Conservation (phyloP, 2,329 filamentous ascomycete species). For the Dichotomopilus funicola region DNA sequence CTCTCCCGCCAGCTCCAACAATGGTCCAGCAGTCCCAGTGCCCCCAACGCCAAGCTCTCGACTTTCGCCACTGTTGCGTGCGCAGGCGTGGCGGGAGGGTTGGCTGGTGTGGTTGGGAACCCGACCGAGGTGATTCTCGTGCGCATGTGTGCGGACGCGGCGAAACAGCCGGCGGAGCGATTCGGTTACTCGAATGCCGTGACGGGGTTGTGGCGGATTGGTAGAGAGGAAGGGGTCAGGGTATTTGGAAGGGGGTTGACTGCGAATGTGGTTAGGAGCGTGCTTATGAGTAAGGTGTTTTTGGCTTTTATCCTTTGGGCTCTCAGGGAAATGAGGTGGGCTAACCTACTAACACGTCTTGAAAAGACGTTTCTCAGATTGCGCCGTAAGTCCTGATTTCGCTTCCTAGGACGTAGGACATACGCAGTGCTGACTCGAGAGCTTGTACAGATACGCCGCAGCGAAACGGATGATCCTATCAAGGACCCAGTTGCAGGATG, state of each 20-base stretch:
- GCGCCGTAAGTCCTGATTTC: neutral
- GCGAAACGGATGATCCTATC: slow-evolving; percentile 16
- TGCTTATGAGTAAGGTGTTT: slow-evolving; percentile 19
- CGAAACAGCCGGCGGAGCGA: neutral
- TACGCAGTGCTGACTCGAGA: too few relatives aligned
- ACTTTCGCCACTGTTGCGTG: slow-evolving; percentile 15
- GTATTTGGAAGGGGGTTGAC: slow-evolving; percentile 19
- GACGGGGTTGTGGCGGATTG: slow-evolving; percentile 16
- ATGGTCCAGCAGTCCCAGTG: slow-evolving; percentile 1
- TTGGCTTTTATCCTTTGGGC: too few relatives aligned
- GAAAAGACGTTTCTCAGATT: slow-evolving; percentile 6
- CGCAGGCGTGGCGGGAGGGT: slow-evolving; percentile 16
- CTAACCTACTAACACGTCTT: neutral
- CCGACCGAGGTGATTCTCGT: slow-evolving; percentile 15
- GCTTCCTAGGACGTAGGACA: too few relatives aligned
- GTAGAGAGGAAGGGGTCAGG: slow-evolving; percentile 16
- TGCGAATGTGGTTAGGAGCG: slow-evolving; percentile 21
- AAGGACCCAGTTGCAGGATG: slow-evolving; percentile 14
- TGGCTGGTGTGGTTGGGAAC: slow-evolving; percentile 22
- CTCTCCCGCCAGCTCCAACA: slow-evolving; percentile 15
- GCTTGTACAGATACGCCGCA: slow-evolving; percentile 13
- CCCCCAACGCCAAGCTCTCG: slow-evolving; percentile 5
- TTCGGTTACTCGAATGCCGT: slow-evolving; percentile 18
- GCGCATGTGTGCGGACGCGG: neutral
- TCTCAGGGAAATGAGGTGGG: too few relatives aligned